Conservation (phyloP, 352 stramenopile genomes). For the Globisporangium iwayamae region DNA sequence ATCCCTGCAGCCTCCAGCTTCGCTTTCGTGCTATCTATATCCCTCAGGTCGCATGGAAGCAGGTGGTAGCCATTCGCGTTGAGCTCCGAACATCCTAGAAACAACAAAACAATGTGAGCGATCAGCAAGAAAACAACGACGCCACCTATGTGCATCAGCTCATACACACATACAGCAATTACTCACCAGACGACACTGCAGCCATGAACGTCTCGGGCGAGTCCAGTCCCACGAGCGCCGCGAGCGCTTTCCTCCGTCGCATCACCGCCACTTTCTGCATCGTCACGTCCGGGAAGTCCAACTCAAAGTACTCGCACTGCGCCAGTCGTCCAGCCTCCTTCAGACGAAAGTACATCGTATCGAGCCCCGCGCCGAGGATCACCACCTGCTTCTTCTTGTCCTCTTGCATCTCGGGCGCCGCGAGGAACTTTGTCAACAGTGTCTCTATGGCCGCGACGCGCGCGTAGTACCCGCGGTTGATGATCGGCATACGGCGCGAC, state of each 20-base stretch:
- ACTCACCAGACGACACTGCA: conserved; percentile 43
- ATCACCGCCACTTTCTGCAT: conserved; percentile 80
- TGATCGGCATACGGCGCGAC: conserved; percentile 85
- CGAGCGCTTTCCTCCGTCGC: conserved; percentile 58
- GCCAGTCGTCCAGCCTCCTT: conserved; percentile 30
- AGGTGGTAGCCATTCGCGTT: conserved; percentile 72
- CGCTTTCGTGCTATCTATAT: conserved; percentile 41
- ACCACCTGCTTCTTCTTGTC: conserved; percentile 65
- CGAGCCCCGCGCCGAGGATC: conserved; percentile 73
- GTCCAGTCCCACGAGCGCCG: conserved; percentile 36
- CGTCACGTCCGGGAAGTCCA: conserved; percentile 81
- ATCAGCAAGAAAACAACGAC: neutral
- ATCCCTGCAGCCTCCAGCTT: conserved; percentile 65
- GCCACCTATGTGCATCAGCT: neutral
- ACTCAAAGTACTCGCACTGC: conserved; percentile 77
- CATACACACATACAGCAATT: neutral
- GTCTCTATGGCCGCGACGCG: conserved; percentile 68
- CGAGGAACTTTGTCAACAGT: conserved; percentile 68
- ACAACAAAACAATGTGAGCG: neutral
- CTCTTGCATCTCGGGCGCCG: neutral
- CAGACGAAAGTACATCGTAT: conserved; percentile 86
- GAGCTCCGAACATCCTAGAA: conserved; percentile 54
- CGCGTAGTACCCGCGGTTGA: conserved; percentile 88
- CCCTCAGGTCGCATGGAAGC: conserved; percentile 71
- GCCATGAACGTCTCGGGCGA: conserved; percentile 42